Base-by-base conservation (phyloP, 169 alveolate genomes). In the Eimeria necatrix region DNA sequence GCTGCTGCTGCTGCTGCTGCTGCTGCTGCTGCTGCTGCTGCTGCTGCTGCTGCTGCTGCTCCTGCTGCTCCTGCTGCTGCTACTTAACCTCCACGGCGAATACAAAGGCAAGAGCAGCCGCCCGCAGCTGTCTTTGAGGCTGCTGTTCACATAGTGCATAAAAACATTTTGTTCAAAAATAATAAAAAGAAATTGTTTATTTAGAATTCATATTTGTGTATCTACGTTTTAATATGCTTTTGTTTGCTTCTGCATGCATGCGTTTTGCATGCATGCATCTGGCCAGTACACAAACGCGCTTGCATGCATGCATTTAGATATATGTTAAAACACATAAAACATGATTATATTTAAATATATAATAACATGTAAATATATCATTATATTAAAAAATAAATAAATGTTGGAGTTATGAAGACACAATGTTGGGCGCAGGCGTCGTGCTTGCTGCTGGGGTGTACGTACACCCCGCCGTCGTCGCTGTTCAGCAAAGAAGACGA, bases 401-500 rank as follows among this genome's bases (percentile, higher is more conserved):
- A 16, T 8, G 9, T 18, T 12, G n/a, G 3, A 68, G 80, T 8
- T 68, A 22, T n/a, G 41, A 68, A 8, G n/a, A 9, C 0, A 68
- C 80, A 22, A 2, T 32, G 41, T 32, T 32, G 41, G 41, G 26
- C 32, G 53, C 89, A 83, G 91, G 91, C 91, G 10, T 49, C 91
- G 56, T 83, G 91, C 76, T 56, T 83, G 51, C n/a, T 83, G 56
- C 6, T 76, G 12, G 91, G 91, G 32, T 24, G 60, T 41, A 32
- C 91, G n/a, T 83, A 83, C 46, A 26, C 41, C 10, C 91, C 91
- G 61, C 91, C 78, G 3, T 53, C 76, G 12, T 53, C 59, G 4
- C 91, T 83, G 52, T 83, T 53, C 91, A 83, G 91, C 76, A 56
- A 53, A 83, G 91, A 83, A 26, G 91, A 83, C 26, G 91, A 83